Conservation (phyloP, 2,329 filamentous ascomycete genomes). For the Fusarium camptoceras region DNA sequence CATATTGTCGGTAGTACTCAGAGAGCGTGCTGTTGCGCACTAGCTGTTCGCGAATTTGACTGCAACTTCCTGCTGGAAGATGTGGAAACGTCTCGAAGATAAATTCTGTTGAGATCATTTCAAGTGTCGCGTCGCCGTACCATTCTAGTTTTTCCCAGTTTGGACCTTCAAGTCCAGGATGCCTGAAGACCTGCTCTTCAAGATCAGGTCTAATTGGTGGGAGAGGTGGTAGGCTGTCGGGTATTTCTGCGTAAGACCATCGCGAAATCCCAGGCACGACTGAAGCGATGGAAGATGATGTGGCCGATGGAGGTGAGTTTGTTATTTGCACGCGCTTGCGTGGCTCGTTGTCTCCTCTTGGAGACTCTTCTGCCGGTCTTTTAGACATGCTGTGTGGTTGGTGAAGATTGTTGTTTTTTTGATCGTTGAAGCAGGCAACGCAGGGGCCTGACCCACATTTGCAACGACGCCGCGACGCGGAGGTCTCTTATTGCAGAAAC, state of each 20-base stretch:
- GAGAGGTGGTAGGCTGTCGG: slow-evolving; percentile 64
- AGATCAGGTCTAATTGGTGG: slow-evolving; percentile 72
- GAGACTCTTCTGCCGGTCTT: not conserved
- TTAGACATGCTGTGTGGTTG: slow-evolving; percentile 20
- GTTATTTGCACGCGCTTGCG: slow-evolving; percentile 38
- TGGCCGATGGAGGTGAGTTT: not conserved
- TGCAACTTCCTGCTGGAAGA: slow-evolving; percentile 74
- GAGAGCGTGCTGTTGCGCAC: slow-evolving; percentile 85
- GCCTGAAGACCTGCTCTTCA: slow-evolving; percentile 74
- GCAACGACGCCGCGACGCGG: too few relatives aligned
- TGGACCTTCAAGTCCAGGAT: slow-evolving; percentile 61
- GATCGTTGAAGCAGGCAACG: not conserved
- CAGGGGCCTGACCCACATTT: slow-evolving; percentile 1
- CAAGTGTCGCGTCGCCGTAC: slow-evolving; percentile 87
- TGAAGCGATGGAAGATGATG: not conserved
- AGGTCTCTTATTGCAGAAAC: too few relatives aligned
- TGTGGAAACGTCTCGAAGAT: slow-evolving; percentile 78
- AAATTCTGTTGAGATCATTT: slow-evolving; percentile 79
- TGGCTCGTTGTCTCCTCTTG: slow-evolving; percentile 2
- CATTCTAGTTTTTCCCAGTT: slow-evolving; percentile 88
- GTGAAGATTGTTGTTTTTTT: slow-evolving; percentile 1
- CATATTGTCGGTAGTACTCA: slow-evolving; percentile 76
- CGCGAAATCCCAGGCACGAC: slow-evolving; percentile 37
- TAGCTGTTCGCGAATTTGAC: slow-evolving; percentile 81
- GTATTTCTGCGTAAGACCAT: slow-evolving; percentile 65